phyloP scores from a whole-genome alignment of 257 asterid genomes.

The Solanum medicagineum region DNA sequence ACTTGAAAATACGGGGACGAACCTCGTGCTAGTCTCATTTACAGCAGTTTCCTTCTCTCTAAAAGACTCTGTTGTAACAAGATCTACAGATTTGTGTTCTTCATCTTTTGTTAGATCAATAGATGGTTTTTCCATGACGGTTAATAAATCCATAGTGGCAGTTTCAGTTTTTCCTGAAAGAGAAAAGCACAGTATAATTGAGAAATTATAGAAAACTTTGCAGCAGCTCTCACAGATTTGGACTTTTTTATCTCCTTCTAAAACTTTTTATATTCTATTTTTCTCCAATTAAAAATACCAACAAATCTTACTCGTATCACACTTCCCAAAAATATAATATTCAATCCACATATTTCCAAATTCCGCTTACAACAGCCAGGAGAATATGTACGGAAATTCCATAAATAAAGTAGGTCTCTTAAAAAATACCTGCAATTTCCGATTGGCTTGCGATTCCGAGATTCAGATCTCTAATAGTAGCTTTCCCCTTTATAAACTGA shows the following conservation, averaged over 20 bases:
- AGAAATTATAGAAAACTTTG: neutral
- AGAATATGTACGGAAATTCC: neutral
- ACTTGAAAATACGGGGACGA: neutral
- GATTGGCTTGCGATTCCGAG: slow-evolving; percentile 32
- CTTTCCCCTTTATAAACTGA: slow-evolving; percentile 51
- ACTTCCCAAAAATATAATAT: neutral
- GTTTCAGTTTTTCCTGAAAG: slow-evolving; percentile 30
- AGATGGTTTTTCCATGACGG: slow-evolving; percentile 12
- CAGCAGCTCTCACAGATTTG: neutral
- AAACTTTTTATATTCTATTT: neutral
- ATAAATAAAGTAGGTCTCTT: neutral
- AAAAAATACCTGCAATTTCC: slow-evolving; percentile 24
- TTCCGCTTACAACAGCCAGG: neutral
- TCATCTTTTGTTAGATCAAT: neutral
- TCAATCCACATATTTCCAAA: neutral
- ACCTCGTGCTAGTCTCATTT: slow-evolving; percentile 27
- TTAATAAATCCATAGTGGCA: slow-evolving; percentile 13
- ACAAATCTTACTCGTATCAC: neutral
- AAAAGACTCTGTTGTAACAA: slow-evolving; percentile 1
- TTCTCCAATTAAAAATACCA: neutral
- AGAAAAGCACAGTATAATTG: neutral
- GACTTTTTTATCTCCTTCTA: neutral
- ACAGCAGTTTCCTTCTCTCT: slow-evolving; percentile 11
- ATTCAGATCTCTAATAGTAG: slow-evolving; percentile 37
- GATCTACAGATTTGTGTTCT: neutral